Evolutionary conservation across 768 basidiomycete species (phyloP).

Genomic region (Collybiopsis confluens): DNA sequence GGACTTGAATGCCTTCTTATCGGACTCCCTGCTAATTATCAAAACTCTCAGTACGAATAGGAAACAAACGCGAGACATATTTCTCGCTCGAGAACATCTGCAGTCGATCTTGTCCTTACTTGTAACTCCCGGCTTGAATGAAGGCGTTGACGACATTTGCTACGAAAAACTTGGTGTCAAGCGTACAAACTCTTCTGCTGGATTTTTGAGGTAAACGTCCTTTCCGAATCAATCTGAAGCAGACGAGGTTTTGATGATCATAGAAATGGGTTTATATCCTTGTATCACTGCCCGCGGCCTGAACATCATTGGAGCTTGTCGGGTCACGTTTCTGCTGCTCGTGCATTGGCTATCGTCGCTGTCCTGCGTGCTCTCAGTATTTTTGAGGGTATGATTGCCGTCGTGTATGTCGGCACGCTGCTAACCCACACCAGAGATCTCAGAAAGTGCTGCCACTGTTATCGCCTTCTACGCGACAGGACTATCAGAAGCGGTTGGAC

Average conservation of each 20-base stretch:
- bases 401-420: neutral
- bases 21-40: slow-evolving; percentile 42
- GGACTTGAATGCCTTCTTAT: slow-evolving; percentile 48
- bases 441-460: slow-evolving; percentile 66
- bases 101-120: slow-evolving; percentile 59
- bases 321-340: slow-evolving; percentile 59
- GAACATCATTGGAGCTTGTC: slow-evolving; percentile 72
- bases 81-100: slow-evolving; percentile 49
- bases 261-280: slow-evolving; percentile 36
- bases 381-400: slow-evolving; percentile 52
- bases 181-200: slow-evolving; percentile 34
- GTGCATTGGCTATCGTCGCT: slow-evolving; percentile 62
- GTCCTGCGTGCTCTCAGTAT: slow-evolving; percentile 70
- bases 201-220: slow-evolving; percentile 44
- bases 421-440: slow-evolving; percentile 44
- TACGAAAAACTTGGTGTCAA: slow-evolving; percentile 48
- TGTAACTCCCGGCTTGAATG: slow-evolving; percentile 66
- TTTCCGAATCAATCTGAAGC: neutral
- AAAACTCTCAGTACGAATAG: slow-evolving; percentile 48
- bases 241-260: neutral
- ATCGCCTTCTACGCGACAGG: slow-evolving; percentile 80
- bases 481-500: slow-evolving; percentile 57
- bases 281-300: slow-evolving; percentile 34
- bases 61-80: slow-evolving; percentile 35
- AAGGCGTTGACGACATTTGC: slow-evolving; percentile 69